These are phyloP conservation scores for Fusarium caatingaense DNA, from an alignment of 2,329 filamentous ascomycete genomes.

Conservation along the genomic window DNA sequence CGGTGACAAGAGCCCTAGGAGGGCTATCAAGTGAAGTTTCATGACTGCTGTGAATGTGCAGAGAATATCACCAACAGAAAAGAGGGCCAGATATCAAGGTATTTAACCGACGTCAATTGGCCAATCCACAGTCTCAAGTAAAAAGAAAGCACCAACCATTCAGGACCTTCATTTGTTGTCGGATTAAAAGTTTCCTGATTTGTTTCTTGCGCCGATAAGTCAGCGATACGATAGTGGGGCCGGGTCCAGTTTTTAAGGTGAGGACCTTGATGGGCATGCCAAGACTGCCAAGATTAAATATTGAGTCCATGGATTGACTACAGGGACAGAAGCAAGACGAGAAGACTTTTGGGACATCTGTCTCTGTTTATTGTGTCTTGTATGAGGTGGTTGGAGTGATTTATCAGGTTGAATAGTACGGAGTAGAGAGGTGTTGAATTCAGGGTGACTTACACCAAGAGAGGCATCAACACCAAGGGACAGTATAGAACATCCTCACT, in stretches of 20 bases:
- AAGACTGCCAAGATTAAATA: slow-evolving; percentile 33
- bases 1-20: slow-evolving; percentile 17
- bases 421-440: not conserved
- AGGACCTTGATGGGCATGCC: slow-evolving; percentile 45
- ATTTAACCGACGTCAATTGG: not conserved
- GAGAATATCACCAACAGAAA: not conserved
- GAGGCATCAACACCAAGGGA: not conserved
- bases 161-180: not conserved
- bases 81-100: slow-evolving; percentile 16
- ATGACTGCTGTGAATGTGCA: slow-evolving; percentile 2
- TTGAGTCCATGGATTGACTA: slow-evolving; percentile 1
- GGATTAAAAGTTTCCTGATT: slow-evolving; percentile 13
- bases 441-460: not conserved
- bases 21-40: slow-evolving; percentile 13
- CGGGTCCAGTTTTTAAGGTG: slow-evolving; percentile 36
- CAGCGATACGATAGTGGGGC: slow-evolving; percentile 10
- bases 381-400: rapidly evolving
- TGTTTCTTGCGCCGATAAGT: slow-evolving; percentile 1
- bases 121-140: not conserved
- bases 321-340: slow-evolving; percentile 4
- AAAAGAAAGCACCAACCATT: not conserved
- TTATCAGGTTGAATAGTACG: no score
- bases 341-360: not conserved
- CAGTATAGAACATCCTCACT: not conserved
- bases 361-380: no score